Evolutionary conservation across 2,329 filamentous ascomycete species (phyloP).

Genomic region (Ophiostoma pallidulum): DNA sequence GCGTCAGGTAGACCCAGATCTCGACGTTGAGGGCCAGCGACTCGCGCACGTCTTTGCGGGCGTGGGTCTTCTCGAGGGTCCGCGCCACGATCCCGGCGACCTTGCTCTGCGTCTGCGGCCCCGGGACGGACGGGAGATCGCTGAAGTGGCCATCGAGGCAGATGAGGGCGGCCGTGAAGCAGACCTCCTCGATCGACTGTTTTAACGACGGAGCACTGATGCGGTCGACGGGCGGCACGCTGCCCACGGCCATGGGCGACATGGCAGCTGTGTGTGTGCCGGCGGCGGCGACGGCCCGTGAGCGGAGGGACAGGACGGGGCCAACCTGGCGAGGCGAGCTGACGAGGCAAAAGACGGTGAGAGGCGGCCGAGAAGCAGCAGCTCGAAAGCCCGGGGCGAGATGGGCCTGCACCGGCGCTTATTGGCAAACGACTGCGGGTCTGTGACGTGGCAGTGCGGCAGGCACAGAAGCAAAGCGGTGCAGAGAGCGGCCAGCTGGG

Average conservation of each 20-base stretch:
- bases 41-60: slow-evolving; percentile 52
- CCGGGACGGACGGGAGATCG: slow-evolving; percentile 43
- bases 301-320: too few species aligned
- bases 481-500: background rate
- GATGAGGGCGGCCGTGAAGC: slow-evolving; percentile 51
- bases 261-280: slow-evolving; percentile 8
- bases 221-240: slow-evolving; percentile 18
- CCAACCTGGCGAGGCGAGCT: too few species aligned
- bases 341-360: too few species aligned
- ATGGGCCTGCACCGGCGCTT: background rate
- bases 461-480: too few species aligned
- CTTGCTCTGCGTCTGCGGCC: slow-evolving; percentile 43
- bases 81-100: slow-evolving; percentile 49
- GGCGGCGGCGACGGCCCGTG: background rate
- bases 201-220: slow-evolving; percentile 18
- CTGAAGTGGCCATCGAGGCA: slow-evolving; percentile 54
- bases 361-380: too few species aligned
- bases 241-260: slow-evolving; percentile 17
- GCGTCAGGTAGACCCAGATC: slow-evolving; percentile 56
- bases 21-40: slow-evolving; percentile 52
- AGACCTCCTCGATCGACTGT: slow-evolving; percentile 54
- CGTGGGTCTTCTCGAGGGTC: slow-evolving; percentile 56
- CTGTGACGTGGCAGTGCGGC: too few species aligned
- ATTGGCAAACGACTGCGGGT: too few species aligned
- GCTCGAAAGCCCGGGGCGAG: background rate